These are phyloP conservation scores for Coemansia sp. DNA, from an alignment of 192 early-diverging fungal species.

Conservation along the genomic window DNA sequence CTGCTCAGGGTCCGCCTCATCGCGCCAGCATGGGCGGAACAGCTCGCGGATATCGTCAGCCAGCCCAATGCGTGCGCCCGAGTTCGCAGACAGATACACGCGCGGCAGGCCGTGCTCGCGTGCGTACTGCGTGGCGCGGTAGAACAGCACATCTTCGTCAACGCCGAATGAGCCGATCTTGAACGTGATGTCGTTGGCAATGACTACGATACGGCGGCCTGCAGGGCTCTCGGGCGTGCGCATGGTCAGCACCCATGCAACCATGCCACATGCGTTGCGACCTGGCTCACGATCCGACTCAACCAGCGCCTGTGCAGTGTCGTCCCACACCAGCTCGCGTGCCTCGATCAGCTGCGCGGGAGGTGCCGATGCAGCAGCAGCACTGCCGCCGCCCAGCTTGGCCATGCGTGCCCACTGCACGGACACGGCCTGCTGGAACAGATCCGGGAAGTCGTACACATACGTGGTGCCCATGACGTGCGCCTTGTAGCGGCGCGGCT, in stretches of 20 bases:
- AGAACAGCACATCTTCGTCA: conserved; percentile 89
- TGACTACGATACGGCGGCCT: conserved; percentile 84
- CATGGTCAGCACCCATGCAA: conserved; percentile 87
- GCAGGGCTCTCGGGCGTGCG: conserved; percentile 92
- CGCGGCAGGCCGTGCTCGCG: conserved; percentile 84
- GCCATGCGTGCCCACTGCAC: conserved; percentile 69
- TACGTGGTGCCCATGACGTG: conserved; percentile 98
- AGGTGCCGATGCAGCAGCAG: conserved; percentile 23
- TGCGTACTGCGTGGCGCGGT: conserved; percentile 87
- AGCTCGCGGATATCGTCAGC: conserved; percentile 87
- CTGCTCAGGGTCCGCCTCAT: conserved; percentile 72
- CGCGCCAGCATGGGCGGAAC: conserved; percentile 88
- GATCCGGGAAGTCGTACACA: conserved; percentile 97
- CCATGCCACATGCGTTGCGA: conserved; percentile 94
- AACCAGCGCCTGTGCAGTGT: conserved; percentile 64
- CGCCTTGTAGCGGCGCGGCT: conserved; percentile 96
- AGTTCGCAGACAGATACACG: conserved; percentile 97
- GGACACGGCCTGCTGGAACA: conserved; percentile 88
- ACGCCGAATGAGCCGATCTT: conserved; percentile 97
- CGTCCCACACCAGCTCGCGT: conserved; percentile 87
- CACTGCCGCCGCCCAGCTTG: conserved; percentile 27
- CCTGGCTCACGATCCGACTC: conserved; percentile 80
- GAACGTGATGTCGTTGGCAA: conserved; percentile 98
- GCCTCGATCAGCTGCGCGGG: conserved; percentile 71
- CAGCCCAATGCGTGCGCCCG: conserved; percentile 96